phyloP scores from a whole-genome alignment of 116 monocot genomes.

The Dioscorea cayenensis region DNA sequence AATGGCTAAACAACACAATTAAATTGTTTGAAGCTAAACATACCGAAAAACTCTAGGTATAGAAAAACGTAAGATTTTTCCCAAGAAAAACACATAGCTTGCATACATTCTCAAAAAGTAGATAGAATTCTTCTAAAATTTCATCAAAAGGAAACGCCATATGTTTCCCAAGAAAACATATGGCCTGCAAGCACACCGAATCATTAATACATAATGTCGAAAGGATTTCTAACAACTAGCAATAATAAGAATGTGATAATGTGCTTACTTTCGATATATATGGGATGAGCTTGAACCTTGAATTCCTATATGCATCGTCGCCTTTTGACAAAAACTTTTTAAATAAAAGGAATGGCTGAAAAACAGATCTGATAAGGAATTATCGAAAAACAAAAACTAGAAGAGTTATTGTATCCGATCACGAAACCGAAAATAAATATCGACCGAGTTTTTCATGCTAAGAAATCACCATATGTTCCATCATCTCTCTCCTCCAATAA shows the following conservation, averaged over 20 bases:
- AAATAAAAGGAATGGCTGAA: conserved; percentile 46
- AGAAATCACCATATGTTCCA: conserved; percentile 49
- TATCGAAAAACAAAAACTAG: conserved; percentile 20
- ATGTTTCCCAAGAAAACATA: too few species aligned
- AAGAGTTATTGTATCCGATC: conserved; percentile 1
- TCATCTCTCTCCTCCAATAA: conserved; percentile 72
- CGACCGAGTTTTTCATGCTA: background rate
- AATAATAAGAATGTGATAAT: background rate
- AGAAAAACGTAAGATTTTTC: too few species aligned
- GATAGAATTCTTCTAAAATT: too few species aligned
- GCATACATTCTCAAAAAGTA: too few species aligned
- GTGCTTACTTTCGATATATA: conserved; percentile 57
- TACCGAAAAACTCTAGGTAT: too few species aligned
- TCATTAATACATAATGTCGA: too few species aligned
- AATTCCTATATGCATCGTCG: conserved; percentile 58
- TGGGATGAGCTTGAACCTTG: conserved; percentile 74
- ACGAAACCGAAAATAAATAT: background rate
- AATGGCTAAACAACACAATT: too few species aligned
- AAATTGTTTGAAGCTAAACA: too few species aligned
- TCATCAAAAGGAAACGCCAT: too few species aligned
- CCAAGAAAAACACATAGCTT: too few species aligned
- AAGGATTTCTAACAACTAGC: too few species aligned
- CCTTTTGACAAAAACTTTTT: conserved; percentile 53
- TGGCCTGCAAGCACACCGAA: conserved; percentile 24
- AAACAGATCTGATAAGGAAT: conserved; percentile 59